Evolutionary conservation across 257 asterid species (phyloP).

Genomic region (Solanum medicagineum): DNA sequence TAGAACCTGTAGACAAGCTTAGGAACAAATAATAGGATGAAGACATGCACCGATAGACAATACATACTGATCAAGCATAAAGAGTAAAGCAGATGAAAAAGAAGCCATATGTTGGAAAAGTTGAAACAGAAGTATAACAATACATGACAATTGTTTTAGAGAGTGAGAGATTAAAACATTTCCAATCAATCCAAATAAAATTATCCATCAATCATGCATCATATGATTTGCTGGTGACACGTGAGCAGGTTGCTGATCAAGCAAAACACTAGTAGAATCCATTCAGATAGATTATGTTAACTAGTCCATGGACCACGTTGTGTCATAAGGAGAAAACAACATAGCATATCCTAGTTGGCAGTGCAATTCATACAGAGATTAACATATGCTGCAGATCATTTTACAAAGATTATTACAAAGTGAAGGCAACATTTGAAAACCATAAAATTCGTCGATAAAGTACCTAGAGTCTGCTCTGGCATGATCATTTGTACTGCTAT

Average conservation of each 20-base stretch:
- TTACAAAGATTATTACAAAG: neutral
- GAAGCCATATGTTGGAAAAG: neutral
- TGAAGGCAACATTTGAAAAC: neutral
- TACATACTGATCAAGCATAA: neutral
- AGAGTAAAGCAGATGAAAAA: neutral
- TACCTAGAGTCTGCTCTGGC: slow-evolving; percentile 58
- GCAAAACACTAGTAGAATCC: neutral
- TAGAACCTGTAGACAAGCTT: neutral
- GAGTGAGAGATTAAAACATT: neutral
- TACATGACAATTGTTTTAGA: neutral
- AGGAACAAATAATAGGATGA: neutral
- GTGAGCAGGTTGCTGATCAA: neutral
- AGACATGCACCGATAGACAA: neutral
- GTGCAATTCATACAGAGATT: neutral
- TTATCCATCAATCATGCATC: neutral
- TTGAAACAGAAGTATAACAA: neutral
- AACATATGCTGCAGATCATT: neutral
- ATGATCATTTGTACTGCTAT: slow-evolving; percentile 53
- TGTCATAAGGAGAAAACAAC: neutral
- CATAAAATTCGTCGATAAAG: neutral
- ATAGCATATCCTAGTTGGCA: neutral
- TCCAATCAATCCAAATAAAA: neutral
- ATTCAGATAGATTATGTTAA: neutral
- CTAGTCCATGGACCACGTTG: neutral
- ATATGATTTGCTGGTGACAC: neutral